phyloP scores from a whole-genome alignment of 495 filamentous ascomycete genomes.

The Xylaria palmicola region DNA sequence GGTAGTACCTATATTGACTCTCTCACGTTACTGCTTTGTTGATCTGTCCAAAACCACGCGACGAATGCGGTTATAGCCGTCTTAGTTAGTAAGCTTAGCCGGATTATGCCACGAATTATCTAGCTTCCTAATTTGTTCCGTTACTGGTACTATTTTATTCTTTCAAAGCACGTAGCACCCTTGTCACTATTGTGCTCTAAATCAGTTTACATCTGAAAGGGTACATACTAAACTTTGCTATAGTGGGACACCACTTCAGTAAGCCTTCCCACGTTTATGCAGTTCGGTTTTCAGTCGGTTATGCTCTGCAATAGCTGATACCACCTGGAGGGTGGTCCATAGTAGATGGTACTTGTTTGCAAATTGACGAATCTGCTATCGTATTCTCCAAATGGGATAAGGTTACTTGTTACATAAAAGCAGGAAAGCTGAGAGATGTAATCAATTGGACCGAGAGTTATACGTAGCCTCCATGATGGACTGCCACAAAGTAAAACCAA shows the following conservation, averaged over 20 bases:
- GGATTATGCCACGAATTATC: not conserved
- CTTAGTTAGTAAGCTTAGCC: not conserved
- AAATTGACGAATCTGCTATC: not conserved
- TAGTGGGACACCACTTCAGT: not conserved
- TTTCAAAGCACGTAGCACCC: no score
- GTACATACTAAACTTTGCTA: not conserved
- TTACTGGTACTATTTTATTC: not conserved
- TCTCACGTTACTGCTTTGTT: not conserved
- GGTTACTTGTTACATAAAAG: not conserved
- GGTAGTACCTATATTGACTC: not conserved
- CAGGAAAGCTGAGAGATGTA: not conserved
- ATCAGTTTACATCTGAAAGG: not conserved
- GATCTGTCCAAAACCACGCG: not conserved
- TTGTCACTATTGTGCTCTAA: not conserved
- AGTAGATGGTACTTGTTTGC: no score
- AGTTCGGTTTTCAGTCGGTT: not conserved
- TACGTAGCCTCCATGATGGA: not conserved
- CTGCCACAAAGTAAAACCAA: no score
- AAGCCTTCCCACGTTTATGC: not conserved
- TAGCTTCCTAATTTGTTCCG: no score
- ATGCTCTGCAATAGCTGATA: not conserved
- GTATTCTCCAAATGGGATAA: not conserved
- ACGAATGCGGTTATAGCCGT: slow-evolving; percentile 4
- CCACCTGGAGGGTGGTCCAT: no score
- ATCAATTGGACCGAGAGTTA: not conserved